Conservation (phyloP, 2,329 filamentous ascomycete genomes). For the Alternaria angustiovoidea region DNA sequence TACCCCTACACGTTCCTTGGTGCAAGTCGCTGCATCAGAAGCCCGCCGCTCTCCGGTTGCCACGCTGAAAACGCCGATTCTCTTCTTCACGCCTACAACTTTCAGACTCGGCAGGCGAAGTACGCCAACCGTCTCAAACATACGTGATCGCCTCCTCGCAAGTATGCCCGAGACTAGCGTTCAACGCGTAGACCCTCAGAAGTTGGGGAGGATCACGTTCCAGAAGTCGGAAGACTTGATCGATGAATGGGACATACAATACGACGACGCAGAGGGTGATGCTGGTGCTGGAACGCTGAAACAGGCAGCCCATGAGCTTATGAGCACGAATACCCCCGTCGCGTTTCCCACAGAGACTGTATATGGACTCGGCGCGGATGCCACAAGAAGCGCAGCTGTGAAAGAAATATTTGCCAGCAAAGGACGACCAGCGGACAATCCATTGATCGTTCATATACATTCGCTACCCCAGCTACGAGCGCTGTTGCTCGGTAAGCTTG, state of each 20-base stretch:
- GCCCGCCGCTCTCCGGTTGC: conserved; percentile 20
- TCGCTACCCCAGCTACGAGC: conserved; percentile 78
- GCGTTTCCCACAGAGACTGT: conserved; percentile 98
- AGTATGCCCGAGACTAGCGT: conserved; percentile 49
- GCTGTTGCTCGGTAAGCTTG: conserved; percentile 58
- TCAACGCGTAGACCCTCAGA: conserved; percentile 50
- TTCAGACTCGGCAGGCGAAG: not conserved
- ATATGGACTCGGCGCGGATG: conserved; percentile 95
- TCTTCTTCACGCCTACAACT: conserved; percentile 5
- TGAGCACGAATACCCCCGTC: conserved; percentile 75
- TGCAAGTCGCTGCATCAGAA: conserved; percentile 34
- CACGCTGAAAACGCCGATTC: conserved; percentile 33
- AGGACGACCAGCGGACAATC: conserved; percentile 90
- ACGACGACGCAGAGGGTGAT: conserved; percentile 39
- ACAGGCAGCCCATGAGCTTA: conserved; percentile 72
- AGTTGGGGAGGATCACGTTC: conserved; percentile 50
- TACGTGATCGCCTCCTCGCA: conserved; percentile 6
- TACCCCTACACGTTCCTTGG: conserved; percentile 33
- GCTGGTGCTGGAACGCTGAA: conserved; percentile 62
- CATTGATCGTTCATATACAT: conserved; percentile 89
- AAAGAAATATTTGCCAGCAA: conserved; percentile 93
- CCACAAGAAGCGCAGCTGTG: conserved; percentile 83
- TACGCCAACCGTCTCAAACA: not conserved
- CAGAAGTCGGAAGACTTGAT: conserved; percentile 43
- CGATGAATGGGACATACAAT: conserved; percentile 47